Conservation (phyloP, 768 basidiomycete species). For the Mycena floridula region DNA sequence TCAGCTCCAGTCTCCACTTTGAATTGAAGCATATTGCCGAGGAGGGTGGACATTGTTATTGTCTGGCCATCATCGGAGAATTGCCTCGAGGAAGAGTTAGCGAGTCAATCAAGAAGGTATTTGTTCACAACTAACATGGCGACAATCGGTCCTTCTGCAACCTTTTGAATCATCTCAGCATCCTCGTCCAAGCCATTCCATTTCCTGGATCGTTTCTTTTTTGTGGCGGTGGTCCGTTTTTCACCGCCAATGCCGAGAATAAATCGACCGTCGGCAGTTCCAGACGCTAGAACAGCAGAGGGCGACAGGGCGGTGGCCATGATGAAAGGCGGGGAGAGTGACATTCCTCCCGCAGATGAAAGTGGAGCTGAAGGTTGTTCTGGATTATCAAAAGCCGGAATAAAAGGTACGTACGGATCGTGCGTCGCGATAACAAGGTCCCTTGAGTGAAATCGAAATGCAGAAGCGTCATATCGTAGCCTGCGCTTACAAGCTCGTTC, state of each 20-base stretch:
- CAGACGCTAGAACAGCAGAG: conserved; percentile 57
- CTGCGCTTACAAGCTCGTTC: conserved; percentile 69
- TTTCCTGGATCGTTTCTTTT: conserved; percentile 53
- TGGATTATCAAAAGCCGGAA: conserved; percentile 2
- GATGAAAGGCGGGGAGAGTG: conserved; percentile 72
- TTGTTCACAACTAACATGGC: conserved; percentile 42
- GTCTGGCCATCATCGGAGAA: conserved; percentile 41
- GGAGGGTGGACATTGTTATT: conserved; percentile 53
- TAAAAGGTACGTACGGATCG: conserved; percentile 42
- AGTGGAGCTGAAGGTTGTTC: conserved; percentile 18
- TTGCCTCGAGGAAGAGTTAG: conserved; percentile 27
- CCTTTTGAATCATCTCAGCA: conserved; percentile 37
- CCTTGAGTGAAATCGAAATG: conserved; percentile 63
- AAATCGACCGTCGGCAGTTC: conserved; percentile 71
- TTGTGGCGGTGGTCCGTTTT: conserved; percentile 20
- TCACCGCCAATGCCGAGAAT: conserved; percentile 68
- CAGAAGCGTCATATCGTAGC: conserved; percentile 63
- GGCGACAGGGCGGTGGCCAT: conserved; percentile 54
- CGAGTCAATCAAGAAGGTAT: no score
- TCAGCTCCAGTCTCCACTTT: conserved; percentile 29
- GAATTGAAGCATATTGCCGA: conserved; percentile 53
- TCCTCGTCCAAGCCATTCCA: conserved; percentile 65
- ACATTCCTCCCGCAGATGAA: conserved; percentile 39
- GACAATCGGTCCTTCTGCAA: conserved; percentile 72
- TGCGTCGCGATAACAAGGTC: conserved; percentile 48